Evolutionary conservation across 805 yeast species (phyloP).

Genomic region (Candida bentonensis): DNA sequence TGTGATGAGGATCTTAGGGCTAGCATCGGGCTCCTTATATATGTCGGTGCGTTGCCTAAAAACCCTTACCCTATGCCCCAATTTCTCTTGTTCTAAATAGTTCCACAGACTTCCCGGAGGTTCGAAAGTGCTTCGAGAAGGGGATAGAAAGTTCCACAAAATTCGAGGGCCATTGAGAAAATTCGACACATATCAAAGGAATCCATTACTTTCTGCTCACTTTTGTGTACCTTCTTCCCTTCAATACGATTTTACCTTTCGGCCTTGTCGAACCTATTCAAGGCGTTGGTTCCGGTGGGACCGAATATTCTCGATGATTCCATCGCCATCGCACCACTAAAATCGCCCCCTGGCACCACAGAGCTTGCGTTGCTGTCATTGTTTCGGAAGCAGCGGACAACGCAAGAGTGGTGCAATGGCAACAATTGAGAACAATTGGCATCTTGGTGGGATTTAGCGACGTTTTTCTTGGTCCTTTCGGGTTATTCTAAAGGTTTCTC

Average conservation of each 20-base stretch:
- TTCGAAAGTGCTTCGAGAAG: neutral
- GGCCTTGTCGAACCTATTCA: neutral
- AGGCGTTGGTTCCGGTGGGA: neutral
- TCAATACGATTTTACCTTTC: too few relatives aligned
- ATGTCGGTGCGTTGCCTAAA: neutral
- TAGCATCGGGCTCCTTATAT: neutral
- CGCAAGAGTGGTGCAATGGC: too few relatives aligned
- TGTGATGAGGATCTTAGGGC: neutral
- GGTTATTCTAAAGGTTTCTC: too few relatives aligned
- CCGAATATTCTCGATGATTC: neutral
- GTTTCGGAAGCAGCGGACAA: too few relatives aligned
- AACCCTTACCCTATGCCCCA: slow-evolving; percentile 1
- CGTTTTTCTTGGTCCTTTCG: too few relatives aligned
- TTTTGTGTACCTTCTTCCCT: too few relatives aligned
- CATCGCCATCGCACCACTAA: neutral
- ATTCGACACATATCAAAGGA: too few relatives aligned
- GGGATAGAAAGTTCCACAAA: neutral
- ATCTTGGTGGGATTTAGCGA: too few relatives aligned
- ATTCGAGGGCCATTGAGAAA: neutral
- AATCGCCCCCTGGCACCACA: too few relatives aligned
- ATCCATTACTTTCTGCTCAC: too few relatives aligned
- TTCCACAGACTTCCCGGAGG: neutral
- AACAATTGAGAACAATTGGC: too few relatives aligned
- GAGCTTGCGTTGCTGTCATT: too few relatives aligned
- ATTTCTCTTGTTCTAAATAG: neutral